Evolutionary conservation across 176 grass and related monocot genomes (phyloP), one percentile per base, ranked within the genome.

Genomic region (Phoenix roebelenii): DNA sequence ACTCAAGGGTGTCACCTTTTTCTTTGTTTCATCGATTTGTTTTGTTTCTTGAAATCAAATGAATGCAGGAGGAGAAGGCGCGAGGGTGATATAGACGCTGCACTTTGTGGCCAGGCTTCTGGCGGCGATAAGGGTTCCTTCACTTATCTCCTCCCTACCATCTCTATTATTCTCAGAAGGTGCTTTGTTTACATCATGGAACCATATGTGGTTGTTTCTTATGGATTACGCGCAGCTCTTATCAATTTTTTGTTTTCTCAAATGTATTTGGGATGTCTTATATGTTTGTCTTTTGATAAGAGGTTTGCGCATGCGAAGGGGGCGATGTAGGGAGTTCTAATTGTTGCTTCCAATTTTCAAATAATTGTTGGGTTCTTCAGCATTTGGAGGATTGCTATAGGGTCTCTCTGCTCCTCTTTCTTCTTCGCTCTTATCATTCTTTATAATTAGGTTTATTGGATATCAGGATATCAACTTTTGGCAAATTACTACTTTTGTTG

Each of bases 261-360:
- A 29, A 3, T 60, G 25, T 9, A 35, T 35, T 35, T 1, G 32
- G 26, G 32, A 1, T 7, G 7, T 9, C 9, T 35, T 35, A 9
- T 35, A 9, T 35, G 5, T 35, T 35, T 35, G 32, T 35, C 25
- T 28, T 35, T 28, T 35, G 16, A 16, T 10, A 69, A 90, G 87
- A 88, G 92, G 30, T 97, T 97, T 39, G 64, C 71, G 29, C 65
- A 73, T 67, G 90, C 83, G n/a, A 97, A 90, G 92, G 59, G 92
- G 58, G 61, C 81, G 15, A 83, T 88, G 20, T 86, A 91, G 71
- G 86, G 92, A 50, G 92, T 86, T 28, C 63, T 88, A 50, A 91
- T 97, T 66, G 72, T 67, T 22, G 83, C 86, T 49, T 89, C 86
- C 48, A 72, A 78, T 66, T 88, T 97, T 74, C 92, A 97, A 69